Conservation (phyloP, 441 rosid species). For the Gossypium davidsonii region DNA sequence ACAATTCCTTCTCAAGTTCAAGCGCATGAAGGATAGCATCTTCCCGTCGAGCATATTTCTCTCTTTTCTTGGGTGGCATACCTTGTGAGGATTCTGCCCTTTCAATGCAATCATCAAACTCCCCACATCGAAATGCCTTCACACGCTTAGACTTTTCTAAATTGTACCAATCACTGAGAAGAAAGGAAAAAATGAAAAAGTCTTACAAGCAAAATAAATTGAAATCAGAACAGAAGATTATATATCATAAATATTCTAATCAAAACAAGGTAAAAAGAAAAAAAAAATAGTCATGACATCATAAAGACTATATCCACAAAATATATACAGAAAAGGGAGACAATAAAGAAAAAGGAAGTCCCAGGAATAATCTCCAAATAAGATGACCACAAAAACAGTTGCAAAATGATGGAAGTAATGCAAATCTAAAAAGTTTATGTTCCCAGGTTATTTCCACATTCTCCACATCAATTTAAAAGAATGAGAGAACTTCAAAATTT, state of each 20-base stretch:
- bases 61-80: slow-evolving; percentile 79
- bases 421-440: neutral
- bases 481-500: neutral
- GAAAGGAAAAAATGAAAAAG: neutral
- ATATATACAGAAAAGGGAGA: neutral
- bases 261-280: neutral
- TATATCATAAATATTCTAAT: neutral
- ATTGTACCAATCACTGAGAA: slow-evolving; percentile 95
- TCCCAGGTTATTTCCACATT: neutral
- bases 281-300: neutral
- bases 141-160: slow-evolving; percentile 97
- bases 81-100: slow-evolving; percentile 79
- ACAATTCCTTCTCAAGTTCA: slow-evolving; percentile 79
- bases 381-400: neutral
- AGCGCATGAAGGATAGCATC: slow-evolving; percentile 99
- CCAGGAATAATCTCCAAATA: neutral
- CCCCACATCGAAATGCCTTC: slow-evolving; percentile 95
- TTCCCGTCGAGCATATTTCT: slow-evolving; percentile 98
- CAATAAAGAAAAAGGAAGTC: neutral
- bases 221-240: neutral
- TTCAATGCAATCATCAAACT: slow-evolving; percentile 89
- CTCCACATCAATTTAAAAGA: neutral
- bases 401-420: neutral
- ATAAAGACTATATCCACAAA: neutral
- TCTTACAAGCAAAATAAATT: neutral